Evolutionary conservation across 148 eudicot genomes (phyloP).

Genomic region (Vaccinium myrtillus): DNA sequence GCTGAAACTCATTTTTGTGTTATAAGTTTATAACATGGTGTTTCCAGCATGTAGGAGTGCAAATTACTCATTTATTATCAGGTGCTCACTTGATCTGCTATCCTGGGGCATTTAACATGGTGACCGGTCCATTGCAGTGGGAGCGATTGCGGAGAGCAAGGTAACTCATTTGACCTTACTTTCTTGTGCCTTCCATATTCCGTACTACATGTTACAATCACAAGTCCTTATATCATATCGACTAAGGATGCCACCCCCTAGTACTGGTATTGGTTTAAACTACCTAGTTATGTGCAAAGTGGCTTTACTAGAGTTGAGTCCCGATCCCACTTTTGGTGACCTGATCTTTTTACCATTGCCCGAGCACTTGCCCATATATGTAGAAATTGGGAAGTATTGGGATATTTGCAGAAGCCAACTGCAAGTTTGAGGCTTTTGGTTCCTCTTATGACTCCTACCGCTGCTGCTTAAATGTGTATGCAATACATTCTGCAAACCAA

Average conservation of each 20-base stretch:
- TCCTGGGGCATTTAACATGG: conserved; percentile 99
- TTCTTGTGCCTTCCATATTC: neutral
- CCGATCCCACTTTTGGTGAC: neutral
- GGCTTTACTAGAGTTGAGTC: neutral
- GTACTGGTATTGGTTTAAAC: neutral
- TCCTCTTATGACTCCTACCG: neutral
- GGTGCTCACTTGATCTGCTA: conserved; percentile 95
- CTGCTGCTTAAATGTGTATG: neutral
- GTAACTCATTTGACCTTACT: conserved; percentile 27
- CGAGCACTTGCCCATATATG: neutral
- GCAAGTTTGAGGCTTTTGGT: neutral
- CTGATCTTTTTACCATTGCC: neutral
- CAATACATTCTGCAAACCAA: too few relatives aligned
- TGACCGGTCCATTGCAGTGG: conserved; percentile 92
- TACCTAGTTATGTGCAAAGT: conserved; percentile 2
- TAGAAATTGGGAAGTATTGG: neutral
- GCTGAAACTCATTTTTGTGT: neutral
- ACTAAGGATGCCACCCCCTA: neutral
- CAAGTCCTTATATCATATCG: neutral
- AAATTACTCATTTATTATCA: conserved; percentile 17
- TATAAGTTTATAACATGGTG: neutral
- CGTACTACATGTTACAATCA: neutral
- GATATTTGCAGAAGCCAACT: conserved; percentile 5
- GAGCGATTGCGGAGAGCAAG: conserved; percentile 56
- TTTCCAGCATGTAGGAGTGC: neutral